phyloP scores from a whole-genome alignment of 306 rosid species.

The Glycyrrhiza uralensis region DNA sequence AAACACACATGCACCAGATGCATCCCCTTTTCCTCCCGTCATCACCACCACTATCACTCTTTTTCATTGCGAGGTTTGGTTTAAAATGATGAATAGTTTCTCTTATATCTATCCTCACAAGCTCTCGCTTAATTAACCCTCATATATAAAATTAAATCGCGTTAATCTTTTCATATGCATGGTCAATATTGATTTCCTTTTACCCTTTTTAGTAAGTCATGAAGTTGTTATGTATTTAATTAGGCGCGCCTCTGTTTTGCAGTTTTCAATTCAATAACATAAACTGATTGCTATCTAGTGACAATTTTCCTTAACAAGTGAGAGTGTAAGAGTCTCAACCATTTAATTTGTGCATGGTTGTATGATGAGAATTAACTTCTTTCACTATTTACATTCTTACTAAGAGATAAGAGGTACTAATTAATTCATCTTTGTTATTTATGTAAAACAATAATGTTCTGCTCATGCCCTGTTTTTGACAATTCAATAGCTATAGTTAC shows the following conservation, averaged over 20 bases:
- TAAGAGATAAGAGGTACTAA: neutral
- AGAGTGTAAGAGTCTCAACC: neutral
- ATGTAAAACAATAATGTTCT: too few species aligned
- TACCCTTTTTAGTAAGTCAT: too few species aligned
- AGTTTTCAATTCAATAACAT: neutral
- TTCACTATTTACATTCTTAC: neutral
- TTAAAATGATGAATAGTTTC: too few species aligned
- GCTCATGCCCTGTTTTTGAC: too few species aligned
- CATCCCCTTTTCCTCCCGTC: slow-evolving; percentile 18
- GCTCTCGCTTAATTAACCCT: too few species aligned
- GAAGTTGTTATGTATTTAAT: neutral
- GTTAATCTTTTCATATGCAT: too few species aligned
- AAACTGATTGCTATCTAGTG: neutral
- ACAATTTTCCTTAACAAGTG: neutral
- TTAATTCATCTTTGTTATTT: too few species aligned
- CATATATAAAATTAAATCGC: too few species aligned
- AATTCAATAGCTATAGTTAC: too few species aligned
- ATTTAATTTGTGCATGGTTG: too few species aligned
- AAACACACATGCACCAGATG: too few species aligned
- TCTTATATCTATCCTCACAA: neutral
- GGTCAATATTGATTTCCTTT: neutral
- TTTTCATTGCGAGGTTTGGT: slow-evolving; percentile 53
- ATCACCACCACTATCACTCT: slow-evolving; percentile 24
- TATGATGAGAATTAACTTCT: too few species aligned
- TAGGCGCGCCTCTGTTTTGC: neutral